A percentile compares a stretch with the other conserved stretches of the same genome.
Conservation (phyloP, 1,139 yeast species). For the Scheffersomyces titani region DNA sequence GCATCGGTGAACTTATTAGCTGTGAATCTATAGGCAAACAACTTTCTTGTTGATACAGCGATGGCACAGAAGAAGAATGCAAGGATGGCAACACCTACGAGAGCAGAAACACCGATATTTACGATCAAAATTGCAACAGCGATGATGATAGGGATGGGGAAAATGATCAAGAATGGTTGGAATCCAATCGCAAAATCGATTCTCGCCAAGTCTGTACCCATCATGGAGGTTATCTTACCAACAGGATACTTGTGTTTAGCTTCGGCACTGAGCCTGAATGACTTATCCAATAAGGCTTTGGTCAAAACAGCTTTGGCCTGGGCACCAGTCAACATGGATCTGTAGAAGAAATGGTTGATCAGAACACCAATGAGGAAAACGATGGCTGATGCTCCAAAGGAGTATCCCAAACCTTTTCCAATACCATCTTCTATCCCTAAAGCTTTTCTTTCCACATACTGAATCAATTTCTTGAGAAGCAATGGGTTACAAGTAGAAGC, state of each 20-base stretch:
- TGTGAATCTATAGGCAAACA: slow-evolving; percentile 42
- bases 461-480: slow-evolving; percentile 43
- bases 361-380: slow-evolving; percentile 41
- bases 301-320: slow-evolving; percentile 37
- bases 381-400: slow-evolving; percentile 24
- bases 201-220: slow-evolving; percentile 80
- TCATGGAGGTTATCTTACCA: slow-evolving; percentile 47
- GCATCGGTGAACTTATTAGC: slow-evolving; percentile 56
- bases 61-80: slow-evolving; percentile 41
- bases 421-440: slow-evolving; percentile 17
- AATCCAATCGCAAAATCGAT: slow-evolving; percentile 75
- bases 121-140: slow-evolving; percentile 64
- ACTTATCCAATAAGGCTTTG: slow-evolving; percentile 32
- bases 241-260: slow-evolving; percentile 29
- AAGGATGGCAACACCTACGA: slow-evolving; percentile 58
- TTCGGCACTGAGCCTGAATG: slow-evolving; percentile 29
- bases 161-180: slow-evolving; percentile 63
- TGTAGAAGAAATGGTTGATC: slow-evolving; percentile 64
- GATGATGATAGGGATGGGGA: slow-evolving; percentile 61
- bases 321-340: slow-evolving; percentile 50
- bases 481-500: slow-evolving; percentile 26
- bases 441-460: slow-evolving; percentile 37
- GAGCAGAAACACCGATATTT: slow-evolving; percentile 72
- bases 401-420: slow-evolving; percentile 36
- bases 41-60: slow-evolving; percentile 29